Conservation (phyloP, 108 stramenopile species). For the Fragilaria crotonensis region DNA sequence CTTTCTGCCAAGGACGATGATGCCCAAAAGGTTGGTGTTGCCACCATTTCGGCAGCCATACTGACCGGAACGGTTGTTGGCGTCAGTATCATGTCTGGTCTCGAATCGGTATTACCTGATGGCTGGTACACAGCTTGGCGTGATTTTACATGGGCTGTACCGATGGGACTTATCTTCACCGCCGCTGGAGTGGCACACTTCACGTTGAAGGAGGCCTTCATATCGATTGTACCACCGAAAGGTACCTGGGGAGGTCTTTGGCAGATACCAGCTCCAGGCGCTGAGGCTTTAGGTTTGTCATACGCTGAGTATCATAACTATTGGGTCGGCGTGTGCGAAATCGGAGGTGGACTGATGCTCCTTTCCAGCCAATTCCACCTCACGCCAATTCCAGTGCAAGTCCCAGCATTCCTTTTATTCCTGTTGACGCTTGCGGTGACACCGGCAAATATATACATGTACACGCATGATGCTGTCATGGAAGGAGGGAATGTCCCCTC, state of each 20-base stretch:
- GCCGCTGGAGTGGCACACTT: conserved; percentile 80
- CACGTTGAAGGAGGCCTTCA: conserved; percentile 55
- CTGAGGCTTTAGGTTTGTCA: conserved; percentile 49
- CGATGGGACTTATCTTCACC: conserved; percentile 59
- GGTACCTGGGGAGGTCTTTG: conserved; percentile 87
- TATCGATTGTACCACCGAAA: conserved; percentile 66
- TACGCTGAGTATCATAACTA: conserved; percentile 73
- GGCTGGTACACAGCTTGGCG: conserved; percentile 55
- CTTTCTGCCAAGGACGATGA: conserved; percentile 39
- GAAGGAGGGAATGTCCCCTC: conserved; percentile 22
- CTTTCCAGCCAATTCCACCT: conserved; percentile 5
- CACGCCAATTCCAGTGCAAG: conserved; percentile 16
- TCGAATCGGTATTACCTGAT: conserved; percentile 43
- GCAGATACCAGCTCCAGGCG: conserved; percentile 67
- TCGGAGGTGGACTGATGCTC: conserved; percentile 58
- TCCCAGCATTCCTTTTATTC: conserved; percentile 53
- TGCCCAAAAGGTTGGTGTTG: conserved; percentile 37
- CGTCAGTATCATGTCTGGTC: conserved; percentile 26
- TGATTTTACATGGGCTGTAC: conserved; percentile 59
- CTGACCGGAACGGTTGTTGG: conserved; percentile 37
- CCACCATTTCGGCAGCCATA: conserved; percentile 31
- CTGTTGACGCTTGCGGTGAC: conserved; percentile 65
- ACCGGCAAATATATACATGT: conserved; percentile 89
- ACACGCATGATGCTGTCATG: conserved; percentile 76
- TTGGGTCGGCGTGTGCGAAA: conserved; percentile 83